A percentile compares a stretch with the other conserved stretches of the same genome.
Evolutionary conservation across 2,329 filamentous ascomycete species (phyloP).

Genomic region (Hypoxylon sp.): DNA sequence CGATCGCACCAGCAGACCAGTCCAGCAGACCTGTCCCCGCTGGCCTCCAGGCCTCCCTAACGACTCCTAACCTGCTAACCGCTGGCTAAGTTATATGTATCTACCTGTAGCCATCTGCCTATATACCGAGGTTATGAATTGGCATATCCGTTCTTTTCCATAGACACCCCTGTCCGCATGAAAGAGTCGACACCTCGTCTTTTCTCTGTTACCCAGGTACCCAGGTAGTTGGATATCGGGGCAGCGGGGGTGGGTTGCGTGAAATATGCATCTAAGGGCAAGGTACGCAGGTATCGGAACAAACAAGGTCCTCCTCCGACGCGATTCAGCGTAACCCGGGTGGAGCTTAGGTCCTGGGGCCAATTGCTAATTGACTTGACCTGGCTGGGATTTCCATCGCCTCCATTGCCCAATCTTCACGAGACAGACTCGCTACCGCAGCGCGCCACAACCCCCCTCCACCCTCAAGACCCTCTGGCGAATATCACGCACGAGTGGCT

Average conservation of each 20-base stretch:
- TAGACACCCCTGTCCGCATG: too few relatives aligned
- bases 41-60: too few relatives aligned
- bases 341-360: not conserved
- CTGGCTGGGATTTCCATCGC: slow-evolving; percentile 34
- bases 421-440: slow-evolving; percentile 9
- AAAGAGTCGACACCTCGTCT: too few relatives aligned
- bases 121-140: slow-evolving; percentile 27
- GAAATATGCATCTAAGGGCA: not conserved
- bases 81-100: too few relatives aligned
- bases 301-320: slow-evolving; percentile 25
- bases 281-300: not conserved
- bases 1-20: slow-evolving; percentile 5
- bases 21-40: too few relatives aligned
- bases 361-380: slow-evolving; percentile 32
- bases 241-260: too few relatives aligned
- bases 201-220: not conserved
- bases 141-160: slow-evolving; percentile 20
- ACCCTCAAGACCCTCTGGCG: not conserved
- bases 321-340: not conserved
- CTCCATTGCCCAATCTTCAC: slow-evolving; percentile 11
- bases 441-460: slow-evolving; percentile 2
- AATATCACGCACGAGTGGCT: slow-evolving; percentile 8
- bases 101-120: not conserved
- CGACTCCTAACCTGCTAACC: too few relatives aligned
- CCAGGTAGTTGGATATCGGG: too few relatives aligned